Evolutionary conservation across 2,329 filamentous ascomycete species (phyloP).

Genomic region (Hyphodiscus sp.): DNA sequence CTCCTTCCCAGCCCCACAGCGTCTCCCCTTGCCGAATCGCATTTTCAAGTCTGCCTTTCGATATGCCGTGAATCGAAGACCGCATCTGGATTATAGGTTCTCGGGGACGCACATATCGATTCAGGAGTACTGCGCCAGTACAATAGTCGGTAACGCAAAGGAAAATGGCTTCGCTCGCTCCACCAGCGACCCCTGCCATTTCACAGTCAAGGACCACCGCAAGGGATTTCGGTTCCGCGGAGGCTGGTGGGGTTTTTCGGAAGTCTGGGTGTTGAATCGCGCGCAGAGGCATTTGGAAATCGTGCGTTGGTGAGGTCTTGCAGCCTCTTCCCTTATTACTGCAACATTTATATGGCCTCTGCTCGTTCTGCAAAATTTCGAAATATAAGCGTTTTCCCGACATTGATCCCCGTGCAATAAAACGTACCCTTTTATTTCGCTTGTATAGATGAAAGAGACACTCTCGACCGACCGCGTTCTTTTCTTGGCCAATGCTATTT

Average conservation of each 20-base stretch:
- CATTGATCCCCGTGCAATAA: constrained; percentile 1
- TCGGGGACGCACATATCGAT: constrained; percentile 36
- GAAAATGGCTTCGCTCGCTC: constrained; percentile 31
- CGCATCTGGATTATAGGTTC: constrained; percentile 33
- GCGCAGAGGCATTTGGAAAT: constrained; percentile 10
- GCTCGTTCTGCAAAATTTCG: constrained; percentile 2
- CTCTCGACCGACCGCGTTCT: not conserved
- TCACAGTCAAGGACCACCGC: constrained; percentile 43
- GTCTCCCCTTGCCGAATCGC: constrained; percentile 29
- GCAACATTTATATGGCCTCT: constrained; percentile 15
- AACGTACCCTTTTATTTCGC: constrained; percentile 12
- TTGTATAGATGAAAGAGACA: constrained; percentile 14
- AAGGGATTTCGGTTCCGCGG: constrained; percentile 15
- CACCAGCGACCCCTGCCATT: constrained; percentile 35
- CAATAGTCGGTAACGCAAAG: constrained; percentile 39
- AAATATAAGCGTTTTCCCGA: not conserved
- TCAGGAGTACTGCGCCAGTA: constrained; percentile 39
- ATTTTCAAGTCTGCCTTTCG: constrained; percentile 23
- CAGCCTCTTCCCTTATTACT: constrained; percentile 6
- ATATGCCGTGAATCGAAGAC: constrained; percentile 35
- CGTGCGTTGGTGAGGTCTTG: constrained; percentile 10
- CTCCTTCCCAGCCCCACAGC: constrained; percentile 37
- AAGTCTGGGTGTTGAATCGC: constrained; percentile 10
- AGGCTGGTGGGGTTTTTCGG: constrained; percentile 7
- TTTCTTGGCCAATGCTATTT: constrained; percentile 4